Conservation (phyloP, 306 rosid genomes). For the Abrus pulchellus region DNA sequence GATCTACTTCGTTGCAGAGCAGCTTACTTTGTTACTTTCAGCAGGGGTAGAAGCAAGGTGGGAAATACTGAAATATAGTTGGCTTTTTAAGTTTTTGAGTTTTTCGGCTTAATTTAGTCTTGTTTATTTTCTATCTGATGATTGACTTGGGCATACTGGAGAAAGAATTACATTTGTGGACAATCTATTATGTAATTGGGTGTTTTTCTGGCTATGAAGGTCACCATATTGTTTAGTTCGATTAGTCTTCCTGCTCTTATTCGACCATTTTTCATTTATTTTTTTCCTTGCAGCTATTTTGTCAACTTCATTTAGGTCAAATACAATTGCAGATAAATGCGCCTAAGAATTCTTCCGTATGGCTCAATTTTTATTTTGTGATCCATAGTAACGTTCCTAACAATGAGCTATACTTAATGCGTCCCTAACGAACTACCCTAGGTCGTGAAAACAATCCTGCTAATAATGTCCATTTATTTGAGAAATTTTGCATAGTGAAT, state of each 20-base stretch:
- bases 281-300: too few species aligned
- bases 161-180: constrained; percentile 42
- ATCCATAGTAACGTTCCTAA: too few species aligned
- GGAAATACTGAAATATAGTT: constrained; percentile 84
- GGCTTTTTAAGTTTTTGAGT: constrained; percentile 45
- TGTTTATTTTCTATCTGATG: neutral
- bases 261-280: too few species aligned
- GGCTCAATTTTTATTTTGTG: too few species aligned
- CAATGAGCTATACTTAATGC: too few species aligned
- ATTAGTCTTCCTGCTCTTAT: neutral
- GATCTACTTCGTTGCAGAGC: constrained; percentile 66
- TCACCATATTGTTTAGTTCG: constrained; percentile 17
- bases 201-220: constrained; percentile 44
- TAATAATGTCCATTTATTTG: too few species aligned
- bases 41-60: constrained; percentile 86
- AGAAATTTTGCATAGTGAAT: too few species aligned
- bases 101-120: constrained; percentile 1
- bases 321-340: too few species aligned
- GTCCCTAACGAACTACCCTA: too few species aligned
- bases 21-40: constrained; percentile 62
- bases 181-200: constrained; percentile 52
- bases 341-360: too few species aligned
- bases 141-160: constrained; percentile 42
- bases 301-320: too few species aligned
- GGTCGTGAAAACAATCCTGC: too few species aligned